Percentiles rank a stretch among this genome's conserved stretches.
Conservation (phyloP, 1,284 basidiomycete genomes). For the Leccinum huronense region DNA sequence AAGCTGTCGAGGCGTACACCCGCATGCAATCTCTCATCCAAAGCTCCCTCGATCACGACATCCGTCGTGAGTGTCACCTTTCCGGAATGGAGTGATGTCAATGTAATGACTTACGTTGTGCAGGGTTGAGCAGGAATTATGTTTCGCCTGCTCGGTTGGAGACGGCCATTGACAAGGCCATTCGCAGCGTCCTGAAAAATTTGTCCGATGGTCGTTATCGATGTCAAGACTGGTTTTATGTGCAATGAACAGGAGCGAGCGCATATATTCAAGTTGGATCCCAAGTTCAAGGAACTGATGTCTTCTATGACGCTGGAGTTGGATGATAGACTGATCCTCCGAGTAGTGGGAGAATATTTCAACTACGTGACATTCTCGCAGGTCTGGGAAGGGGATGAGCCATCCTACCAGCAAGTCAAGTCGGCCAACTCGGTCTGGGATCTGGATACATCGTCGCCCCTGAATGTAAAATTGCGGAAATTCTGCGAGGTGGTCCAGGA, state of each 20-base stretch:
- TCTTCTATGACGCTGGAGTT: not conserved
- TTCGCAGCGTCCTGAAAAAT: not conserved
- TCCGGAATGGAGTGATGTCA: not conserved
- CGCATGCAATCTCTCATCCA: not conserved
- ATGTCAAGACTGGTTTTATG: conserved; percentile 10
- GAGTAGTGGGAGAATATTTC: conserved; percentile 1
- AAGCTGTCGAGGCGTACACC: not conserved
- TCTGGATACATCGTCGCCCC: not conserved
- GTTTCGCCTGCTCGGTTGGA: not conserved
- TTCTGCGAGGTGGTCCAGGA: not conserved
- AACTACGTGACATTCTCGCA: conserved; percentile 13
- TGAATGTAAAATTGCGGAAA: not conserved
- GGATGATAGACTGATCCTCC: not conserved
- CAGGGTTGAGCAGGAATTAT: not conserved
- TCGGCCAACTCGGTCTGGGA: not conserved
- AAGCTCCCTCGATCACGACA: not conserved
- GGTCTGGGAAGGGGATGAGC: not conserved
- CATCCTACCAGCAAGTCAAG: not conserved
- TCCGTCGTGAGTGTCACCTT: not conserved
- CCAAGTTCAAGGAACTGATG: not conserved
- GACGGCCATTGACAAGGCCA: not conserved
- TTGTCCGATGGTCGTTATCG: conserved; percentile 7
- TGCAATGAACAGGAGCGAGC: not conserved
- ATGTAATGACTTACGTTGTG: not conserved
- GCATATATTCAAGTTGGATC: not conserved